Evolutionary conservation across 2,329 filamentous ascomycete genomes (phyloP).

Genomic region (Aspergillus sp.): DNA sequence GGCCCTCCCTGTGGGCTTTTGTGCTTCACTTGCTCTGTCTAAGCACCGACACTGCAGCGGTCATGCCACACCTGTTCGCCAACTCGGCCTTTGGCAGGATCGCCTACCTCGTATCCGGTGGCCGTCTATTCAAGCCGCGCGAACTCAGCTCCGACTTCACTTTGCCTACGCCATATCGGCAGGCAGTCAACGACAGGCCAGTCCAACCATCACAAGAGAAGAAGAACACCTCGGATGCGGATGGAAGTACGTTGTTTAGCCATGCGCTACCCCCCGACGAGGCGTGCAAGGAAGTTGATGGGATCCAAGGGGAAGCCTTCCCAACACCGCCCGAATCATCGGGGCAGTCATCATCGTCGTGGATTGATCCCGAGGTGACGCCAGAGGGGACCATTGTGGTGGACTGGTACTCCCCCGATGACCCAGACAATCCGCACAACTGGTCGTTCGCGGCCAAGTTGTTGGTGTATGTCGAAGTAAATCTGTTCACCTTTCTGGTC

Average conservation of each 20-base stretch:
- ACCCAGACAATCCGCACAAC: slow-evolving; percentile 1
- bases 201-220: neutral
- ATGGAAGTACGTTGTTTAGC: neutral
- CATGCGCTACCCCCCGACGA: neutral
- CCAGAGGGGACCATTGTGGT: neutral
- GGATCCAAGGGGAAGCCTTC: neutral
- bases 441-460: neutral
- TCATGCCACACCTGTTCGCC: neutral
- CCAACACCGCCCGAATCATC: neutral
- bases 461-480: neutral
- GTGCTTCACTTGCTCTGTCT: too few species aligned
- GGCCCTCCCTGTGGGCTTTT: too few species aligned
- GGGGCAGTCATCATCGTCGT: neutral
- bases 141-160: neutral
- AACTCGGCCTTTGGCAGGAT: neutral
- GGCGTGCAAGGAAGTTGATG: neutral
- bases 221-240: neutral
- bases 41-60: neutral
- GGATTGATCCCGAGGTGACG: neutral
- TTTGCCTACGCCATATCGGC: neutral
- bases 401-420: neutral
- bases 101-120: neutral
- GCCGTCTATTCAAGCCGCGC: neutral
- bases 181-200: neutral
- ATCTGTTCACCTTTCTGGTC: neutral